Conservation (phyloP, 2,329 filamentous ascomycete genomes). For the Microdochium bolleyi region DNA sequence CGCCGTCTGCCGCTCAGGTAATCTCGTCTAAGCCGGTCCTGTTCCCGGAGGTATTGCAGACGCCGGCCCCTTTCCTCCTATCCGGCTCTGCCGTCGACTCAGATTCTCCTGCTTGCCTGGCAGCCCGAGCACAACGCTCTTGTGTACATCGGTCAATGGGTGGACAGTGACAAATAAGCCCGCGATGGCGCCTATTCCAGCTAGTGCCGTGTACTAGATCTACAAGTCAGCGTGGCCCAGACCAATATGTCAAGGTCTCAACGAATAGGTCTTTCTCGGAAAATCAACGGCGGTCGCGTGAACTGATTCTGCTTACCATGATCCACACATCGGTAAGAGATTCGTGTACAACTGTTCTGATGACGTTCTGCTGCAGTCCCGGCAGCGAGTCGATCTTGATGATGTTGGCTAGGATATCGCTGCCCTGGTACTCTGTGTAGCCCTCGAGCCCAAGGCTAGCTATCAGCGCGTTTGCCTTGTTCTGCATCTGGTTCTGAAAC, state of each 20-base stretch:
- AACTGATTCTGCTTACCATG: slow-evolving; percentile 9
- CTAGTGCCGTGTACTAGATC: background rate
- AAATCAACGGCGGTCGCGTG: too few relatives aligned
- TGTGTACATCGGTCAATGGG: background rate
- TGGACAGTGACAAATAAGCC: background rate
- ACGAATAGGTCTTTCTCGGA: too few relatives aligned
- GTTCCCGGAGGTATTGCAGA: background rate
- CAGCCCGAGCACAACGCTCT: background rate
- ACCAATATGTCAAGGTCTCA: too few relatives aligned
- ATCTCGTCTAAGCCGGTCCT: background rate
- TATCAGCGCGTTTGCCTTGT: slow-evolving; percentile 4
- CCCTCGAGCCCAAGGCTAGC: slow-evolving; percentile 6
- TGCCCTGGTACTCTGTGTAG: slow-evolving; percentile 8
- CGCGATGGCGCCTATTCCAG: background rate
- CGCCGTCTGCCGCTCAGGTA: background rate
- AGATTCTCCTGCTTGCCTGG: background rate
- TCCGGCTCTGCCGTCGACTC: background rate
- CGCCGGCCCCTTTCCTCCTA: background rate
- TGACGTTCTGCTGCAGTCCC: slow-evolving; percentile 5
- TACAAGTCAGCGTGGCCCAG: background rate
- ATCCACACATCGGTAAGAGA: slow-evolving; percentile 11
- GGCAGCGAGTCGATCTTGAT: slow-evolving; percentile 7
- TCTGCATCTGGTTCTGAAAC: slow-evolving; percentile 24
- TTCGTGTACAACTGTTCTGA: slow-evolving; percentile 8
- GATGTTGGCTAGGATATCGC: slow-evolving; percentile 8